Evolutionary conservation across 768 basidiomycete genomes (phyloP).

Genomic region (Suillus subaureus): DNA sequence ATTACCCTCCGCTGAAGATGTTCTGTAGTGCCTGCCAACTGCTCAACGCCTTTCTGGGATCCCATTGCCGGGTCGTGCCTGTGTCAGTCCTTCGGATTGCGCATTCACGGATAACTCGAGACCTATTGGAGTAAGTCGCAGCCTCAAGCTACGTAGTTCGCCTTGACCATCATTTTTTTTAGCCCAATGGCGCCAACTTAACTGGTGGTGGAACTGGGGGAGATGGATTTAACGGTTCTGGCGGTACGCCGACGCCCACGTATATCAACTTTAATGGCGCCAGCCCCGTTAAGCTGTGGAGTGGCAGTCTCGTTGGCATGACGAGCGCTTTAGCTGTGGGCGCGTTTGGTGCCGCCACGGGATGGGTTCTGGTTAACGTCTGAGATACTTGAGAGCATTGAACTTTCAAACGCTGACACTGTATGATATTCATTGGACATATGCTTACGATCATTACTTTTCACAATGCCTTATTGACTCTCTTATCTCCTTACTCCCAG

Average conservation of each 20-base stretch:
- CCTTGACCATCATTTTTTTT: conserved; percentile 1
- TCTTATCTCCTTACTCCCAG: not conserved
- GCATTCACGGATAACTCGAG: conserved; percentile 64
- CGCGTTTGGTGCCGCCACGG: conserved; percentile 7
- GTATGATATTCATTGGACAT: not conserved
- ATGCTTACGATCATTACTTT: not conserved
- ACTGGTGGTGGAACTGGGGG: conserved; percentile 60
- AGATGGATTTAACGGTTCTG: conserved; percentile 24
- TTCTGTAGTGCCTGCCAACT: conserved; percentile 62
- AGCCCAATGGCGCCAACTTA: conserved; percentile 72
- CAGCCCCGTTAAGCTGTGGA: not conserved
- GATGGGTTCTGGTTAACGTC: conserved; percentile 4
- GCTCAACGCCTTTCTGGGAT: conserved; percentile 83
- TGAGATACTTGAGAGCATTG: not conserved
- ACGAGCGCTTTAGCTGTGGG: conserved; percentile 9
- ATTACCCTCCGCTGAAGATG: conserved; percentile 8
- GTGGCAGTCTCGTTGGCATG: conserved; percentile 5
- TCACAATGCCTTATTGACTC: not conserved
- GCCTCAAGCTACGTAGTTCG: conserved; percentile 2
- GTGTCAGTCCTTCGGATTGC: conserved; percentile 58
- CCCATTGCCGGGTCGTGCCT: conserved; percentile 67
- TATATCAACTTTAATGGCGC: conserved; percentile 54
- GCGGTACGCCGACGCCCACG: conserved; percentile 30
- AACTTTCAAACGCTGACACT: not conserved
- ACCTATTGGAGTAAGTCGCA: conserved; percentile 59